Evolutionary conservation across 257 asterid genomes (phyloP), one percentile per base, ranked within the genome.

Genomic region (Primulina eburnea): DNA sequence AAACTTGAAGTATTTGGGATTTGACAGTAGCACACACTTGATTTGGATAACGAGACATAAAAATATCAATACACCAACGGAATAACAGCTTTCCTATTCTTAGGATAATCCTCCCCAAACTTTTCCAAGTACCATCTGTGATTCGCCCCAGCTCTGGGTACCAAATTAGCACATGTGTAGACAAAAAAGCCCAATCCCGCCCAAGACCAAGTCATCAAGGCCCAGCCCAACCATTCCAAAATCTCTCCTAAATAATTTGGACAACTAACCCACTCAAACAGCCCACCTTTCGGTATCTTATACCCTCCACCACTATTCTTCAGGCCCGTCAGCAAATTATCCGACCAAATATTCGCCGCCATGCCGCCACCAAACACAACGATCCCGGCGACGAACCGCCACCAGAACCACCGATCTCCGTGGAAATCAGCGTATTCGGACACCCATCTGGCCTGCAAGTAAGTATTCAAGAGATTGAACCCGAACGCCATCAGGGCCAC

Each of bases 181-280:
- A 86, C 5, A 11, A 84, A 80, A 65, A 91, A 87, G 24, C 78
- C 91, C 4, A 89, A 66, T 68, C 93, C 91, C 6, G 92, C 95
- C 95, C 95, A 87, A 14, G 88, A 85, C 84, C 90, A 80, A 5
- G 75, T 80, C 89, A 87, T 84, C 32, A 91, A 29, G 59, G 95
- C 89, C 96, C 95, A 91, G 67, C 91, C 97, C 79, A 83, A 81
- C 95, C 95, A 89, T 72, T 91, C 96, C 76, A 89, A 2, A 9
- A 87, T 82, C 85, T 91, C 96, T 33, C 97, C 95, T 5, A 86
- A 80, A 73, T 91, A 91, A 77, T 87, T 91, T 2, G 97, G 96
- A 17, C 95, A 86, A 8, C 92, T 89, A 26, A 91, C 82, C 79
- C 77, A 67, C 78, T 87, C 95, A 74, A 87, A 89, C 43, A 74